A percentile compares a stretch with the other conserved stretches of the same genome.
Evolutionary conservation across 1,284 basidiomycete genomes (phyloP).

Genomic region (Moesziomyces antarcticus): DNA sequence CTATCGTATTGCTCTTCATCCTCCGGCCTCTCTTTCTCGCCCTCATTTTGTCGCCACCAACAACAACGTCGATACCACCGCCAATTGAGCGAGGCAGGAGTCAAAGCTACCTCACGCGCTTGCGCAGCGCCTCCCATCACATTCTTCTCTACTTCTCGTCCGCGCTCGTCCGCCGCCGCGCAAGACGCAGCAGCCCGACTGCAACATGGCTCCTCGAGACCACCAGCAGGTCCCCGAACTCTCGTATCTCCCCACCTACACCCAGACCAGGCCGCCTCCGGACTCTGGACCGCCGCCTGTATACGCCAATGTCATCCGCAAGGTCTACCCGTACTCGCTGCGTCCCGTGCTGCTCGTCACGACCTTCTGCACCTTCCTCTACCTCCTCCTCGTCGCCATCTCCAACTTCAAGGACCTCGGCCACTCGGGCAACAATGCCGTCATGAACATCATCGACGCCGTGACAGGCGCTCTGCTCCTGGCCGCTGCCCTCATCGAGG

Average conservation of each 20-base stretch:
- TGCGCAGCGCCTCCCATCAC: too few species aligned
- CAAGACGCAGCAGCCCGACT: neutral
- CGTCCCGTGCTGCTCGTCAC: conserved; percentile 59
- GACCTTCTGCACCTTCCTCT: conserved; percentile 53
- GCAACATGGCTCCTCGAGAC: conserved; percentile 25
- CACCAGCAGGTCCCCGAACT: conserved; percentile 35
- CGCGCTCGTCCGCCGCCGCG: too few species aligned
- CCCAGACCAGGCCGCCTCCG: conserved; percentile 43
- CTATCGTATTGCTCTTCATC: neutral
- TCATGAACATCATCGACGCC: conserved; percentile 50
- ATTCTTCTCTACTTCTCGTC: too few species aligned
- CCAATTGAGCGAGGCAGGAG: too few species aligned
- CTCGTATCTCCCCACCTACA: conserved; percentile 43
- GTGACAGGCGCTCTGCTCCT: conserved; percentile 45
- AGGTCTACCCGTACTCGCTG: conserved; percentile 52
- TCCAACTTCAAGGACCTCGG: conserved; percentile 43
- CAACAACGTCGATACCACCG: too few species aligned
- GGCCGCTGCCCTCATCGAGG: conserved; percentile 45
- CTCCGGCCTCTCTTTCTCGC: neutral
- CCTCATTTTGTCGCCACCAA: too few species aligned
- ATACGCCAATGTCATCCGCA: conserved; percentile 47
- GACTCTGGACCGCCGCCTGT: conserved; percentile 48
- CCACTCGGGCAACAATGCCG: conserved; percentile 31
- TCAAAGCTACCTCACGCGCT: too few species aligned
- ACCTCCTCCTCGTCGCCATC: conserved; percentile 48